Evolutionary conservation across 805 yeast genomes (phyloP), one percentile per base, ranked within the genome.

Genomic region (Schizosaccharomyces octosporus): DNA sequence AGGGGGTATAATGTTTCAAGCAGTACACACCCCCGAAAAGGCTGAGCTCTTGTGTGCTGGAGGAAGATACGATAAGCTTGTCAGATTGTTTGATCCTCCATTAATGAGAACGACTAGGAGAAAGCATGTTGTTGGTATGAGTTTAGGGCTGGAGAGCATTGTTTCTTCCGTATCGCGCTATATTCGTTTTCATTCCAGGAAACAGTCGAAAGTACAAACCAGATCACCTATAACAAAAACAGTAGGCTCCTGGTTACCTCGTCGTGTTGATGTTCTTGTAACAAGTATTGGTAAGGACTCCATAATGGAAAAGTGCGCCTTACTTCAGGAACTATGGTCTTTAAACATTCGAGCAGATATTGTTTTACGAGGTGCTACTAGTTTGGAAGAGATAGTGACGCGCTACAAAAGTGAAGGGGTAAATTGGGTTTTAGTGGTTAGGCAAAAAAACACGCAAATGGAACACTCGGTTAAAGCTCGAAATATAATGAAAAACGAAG

Each of bases 1-100:
- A n/a, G 81, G 82, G 19, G 95, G 95, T 0, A 72, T 89, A 1
- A 87, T 93, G 95, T 93, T 90, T 69, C 95, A 87, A 66, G 87
- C 85, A 0, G 79, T 87, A 1, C 79, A 81, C 64, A 84, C 86
- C 62, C 83, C 81, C 3, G 81, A 76, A 64, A 69, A 69, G 73
- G 69, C 51, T 64, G 59, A 66, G 13, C 75, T 83, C 41, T 74
- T 93, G 51, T 93, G 93, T 17, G 90, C 93, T 0, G 99, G 99
- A 57, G 99, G 99, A 2, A 75, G 99, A 62, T 93, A 88, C 68
- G 97, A 90, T 67, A 74, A 76, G 24, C 75, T 93, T 65, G 79
- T 88, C 15, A 74, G 57, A 11, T 29, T 24, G 6, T 51, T 24
- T 29, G 57, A 51, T 51, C 57, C 57, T 51, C 57, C 57, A 6